phyloP scores from a whole-genome alignment of 495 filamentous ascomycete genomes.

The Hypoxylon fragiforme region DNA sequence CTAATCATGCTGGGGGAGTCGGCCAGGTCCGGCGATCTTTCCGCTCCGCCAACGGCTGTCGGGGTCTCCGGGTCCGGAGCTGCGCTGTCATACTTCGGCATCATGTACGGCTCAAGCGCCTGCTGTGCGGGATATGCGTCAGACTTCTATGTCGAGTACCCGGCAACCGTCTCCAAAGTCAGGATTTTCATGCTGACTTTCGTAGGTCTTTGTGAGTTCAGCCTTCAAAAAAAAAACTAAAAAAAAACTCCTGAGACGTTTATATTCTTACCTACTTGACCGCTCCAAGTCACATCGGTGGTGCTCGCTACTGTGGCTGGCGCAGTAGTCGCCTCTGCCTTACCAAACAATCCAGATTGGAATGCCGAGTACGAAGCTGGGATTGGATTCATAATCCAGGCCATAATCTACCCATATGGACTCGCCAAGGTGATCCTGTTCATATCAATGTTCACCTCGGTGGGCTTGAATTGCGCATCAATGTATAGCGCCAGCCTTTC shows the following conservation, averaged over 20 bases:
- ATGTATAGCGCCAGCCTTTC: conserved; percentile 52
- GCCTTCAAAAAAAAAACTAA: conserved; percentile 41
- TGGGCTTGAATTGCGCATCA: conserved; percentile 49
- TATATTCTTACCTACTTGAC: conserved; percentile 23
- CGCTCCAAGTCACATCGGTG: conserved; percentile 50
- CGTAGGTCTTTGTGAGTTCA: conserved; percentile 47
- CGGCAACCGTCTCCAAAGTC: conserved; percentile 50
- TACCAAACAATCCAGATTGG: conserved; percentile 54
- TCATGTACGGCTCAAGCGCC: conserved; percentile 61
- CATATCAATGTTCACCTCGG: conserved; percentile 55
- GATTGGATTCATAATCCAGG: conserved; percentile 61
- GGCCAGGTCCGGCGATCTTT: conserved; percentile 51
- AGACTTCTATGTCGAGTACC: conserved; percentile 67
- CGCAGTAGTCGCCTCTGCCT: conserved; percentile 54
- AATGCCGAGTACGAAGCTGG: conserved; percentile 53
- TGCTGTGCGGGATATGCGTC: conserved; percentile 63
- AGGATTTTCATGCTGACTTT: conserved; percentile 58
- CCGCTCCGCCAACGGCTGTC: conserved; percentile 41
- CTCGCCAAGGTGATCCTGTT: conserved; percentile 64
- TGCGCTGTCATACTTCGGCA: conserved; percentile 55
- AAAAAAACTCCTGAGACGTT: conserved; percentile 35
- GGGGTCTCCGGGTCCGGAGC: conserved; percentile 48
- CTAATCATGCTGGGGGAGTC: conserved; percentile 59
- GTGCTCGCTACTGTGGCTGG: conserved; percentile 60
- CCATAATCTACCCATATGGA: conserved; percentile 56